Conservation (phyloP, 2,329 filamentous ascomycete species). For the Xylaria sp. region DNA sequence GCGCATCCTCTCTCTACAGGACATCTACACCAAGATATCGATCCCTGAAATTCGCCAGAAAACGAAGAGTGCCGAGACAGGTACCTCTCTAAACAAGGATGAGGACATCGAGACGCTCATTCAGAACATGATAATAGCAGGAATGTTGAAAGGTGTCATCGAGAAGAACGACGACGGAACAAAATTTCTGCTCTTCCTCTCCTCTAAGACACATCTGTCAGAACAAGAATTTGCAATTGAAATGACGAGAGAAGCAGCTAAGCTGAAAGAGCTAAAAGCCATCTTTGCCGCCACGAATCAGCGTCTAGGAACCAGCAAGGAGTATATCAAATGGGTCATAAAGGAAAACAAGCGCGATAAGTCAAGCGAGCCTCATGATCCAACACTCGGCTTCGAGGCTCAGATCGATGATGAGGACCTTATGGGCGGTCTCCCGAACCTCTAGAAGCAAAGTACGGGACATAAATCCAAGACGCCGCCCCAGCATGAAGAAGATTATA, state of each 20-base stretch:
- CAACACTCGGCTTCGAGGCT: constrained; percentile 56
- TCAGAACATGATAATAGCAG: constrained; percentile 64
- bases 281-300: constrained; percentile 64
- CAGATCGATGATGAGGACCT: constrained; percentile 69
- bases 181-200: constrained; percentile 63
- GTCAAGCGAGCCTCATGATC: constrained; percentile 52
- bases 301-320: constrained; percentile 64
- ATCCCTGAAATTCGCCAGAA: constrained; percentile 62
- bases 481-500: no score
- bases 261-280: constrained; percentile 57
- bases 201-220: constrained; percentile 55
- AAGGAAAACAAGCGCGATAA: constrained; percentile 56
- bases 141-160: constrained; percentile 64
- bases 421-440: constrained; percentile 59
- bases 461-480: no score
- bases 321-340: constrained; percentile 62
- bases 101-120: constrained; percentile 60
- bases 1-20: constrained; percentile 77
- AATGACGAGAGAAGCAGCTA: constrained; percentile 54
- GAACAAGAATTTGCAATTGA: constrained; percentile 63
- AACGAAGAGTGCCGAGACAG: constrained; percentile 66
- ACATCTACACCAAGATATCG: constrained; percentile 72
- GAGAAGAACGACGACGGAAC: constrained; percentile 57
- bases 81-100: constrained; percentile 54
- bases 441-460: not conserved